A percentile compares a stretch with the other conserved stretches of the same genome.
Conservation (phyloP, 225 moss, liverwort and hornwort species). For the Climacium dendroides region DNA sequence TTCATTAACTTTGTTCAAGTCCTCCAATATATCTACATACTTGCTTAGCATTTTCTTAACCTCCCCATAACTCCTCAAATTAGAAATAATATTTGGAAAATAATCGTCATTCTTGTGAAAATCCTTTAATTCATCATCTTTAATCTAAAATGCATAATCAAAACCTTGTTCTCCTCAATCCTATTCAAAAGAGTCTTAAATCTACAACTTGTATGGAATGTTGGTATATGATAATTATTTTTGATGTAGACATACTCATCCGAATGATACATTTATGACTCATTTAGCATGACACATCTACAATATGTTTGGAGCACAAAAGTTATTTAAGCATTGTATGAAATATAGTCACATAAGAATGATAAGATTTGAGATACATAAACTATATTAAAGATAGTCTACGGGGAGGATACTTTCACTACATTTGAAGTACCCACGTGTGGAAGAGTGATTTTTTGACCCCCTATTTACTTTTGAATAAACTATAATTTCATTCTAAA, state of each 20-base stretch:
- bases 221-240: no score
- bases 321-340: neutral
- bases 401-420: no score
- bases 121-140: no score
- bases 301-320: neutral
- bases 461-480: no score
- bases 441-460: no score
- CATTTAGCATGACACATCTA: neutral
- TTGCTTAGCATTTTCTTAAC: neutral
- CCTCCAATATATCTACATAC: no score
- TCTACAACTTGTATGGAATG: neutral
- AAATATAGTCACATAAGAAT: no score
- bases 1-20: neutral
- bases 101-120: neutral
- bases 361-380: no score
- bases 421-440: no score
- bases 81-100: no score
- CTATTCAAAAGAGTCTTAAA: neutral
- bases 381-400: neutral
- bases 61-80: neutral
- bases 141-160: fast-evolving
- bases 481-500: no score
- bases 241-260: fast-evolving
- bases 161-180: neutral
- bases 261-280: neutral